Evolutionary conservation across 1,139 yeast genomes (phyloP).

Genomic region (Pichia sp.): DNA sequence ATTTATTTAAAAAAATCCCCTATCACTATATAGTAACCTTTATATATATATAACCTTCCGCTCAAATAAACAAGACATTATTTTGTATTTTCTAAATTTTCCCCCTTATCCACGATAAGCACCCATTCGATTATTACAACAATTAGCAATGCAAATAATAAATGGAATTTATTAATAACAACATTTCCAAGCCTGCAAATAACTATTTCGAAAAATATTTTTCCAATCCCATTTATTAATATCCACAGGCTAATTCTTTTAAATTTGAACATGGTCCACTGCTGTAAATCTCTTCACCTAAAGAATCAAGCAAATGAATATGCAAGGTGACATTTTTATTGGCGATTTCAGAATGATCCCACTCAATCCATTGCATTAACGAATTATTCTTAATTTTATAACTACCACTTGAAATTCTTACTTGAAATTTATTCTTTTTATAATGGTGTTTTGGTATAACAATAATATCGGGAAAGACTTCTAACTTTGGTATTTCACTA

Average conservation of each 20-base stretch:
- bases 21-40: too few relatives aligned
- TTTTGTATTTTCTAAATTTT: background rate
- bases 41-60: too few relatives aligned
- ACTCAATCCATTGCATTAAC: conserved; percentile 51
- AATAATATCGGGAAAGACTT: conserved; percentile 32
- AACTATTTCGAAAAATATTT: too few relatives aligned
- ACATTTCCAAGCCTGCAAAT: conserved; percentile 27
- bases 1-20: too few relatives aligned
- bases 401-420: too few relatives aligned
- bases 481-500: conserved; percentile 19
- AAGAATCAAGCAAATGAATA: conserved; percentile 6
- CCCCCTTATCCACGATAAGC: too few relatives aligned
- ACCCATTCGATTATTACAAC: background rate
- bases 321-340: conserved; percentile 21
- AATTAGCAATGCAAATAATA: conserved; percentile 1
- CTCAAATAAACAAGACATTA: background rate
- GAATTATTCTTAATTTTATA: conserved; percentile 44
- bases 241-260: conserved; percentile 32
- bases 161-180: conserved; percentile 1
- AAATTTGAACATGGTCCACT: conserved; percentile 16
- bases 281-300: background rate
- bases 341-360: conserved; percentile 49
- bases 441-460: conserved; percentile 71
- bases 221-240: conserved; percentile 16
- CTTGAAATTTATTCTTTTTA: conserved; percentile 40